Base-by-base conservation (phyloP, 179 eudicot genomes). In the Corrigiola litoralis region DNA sequence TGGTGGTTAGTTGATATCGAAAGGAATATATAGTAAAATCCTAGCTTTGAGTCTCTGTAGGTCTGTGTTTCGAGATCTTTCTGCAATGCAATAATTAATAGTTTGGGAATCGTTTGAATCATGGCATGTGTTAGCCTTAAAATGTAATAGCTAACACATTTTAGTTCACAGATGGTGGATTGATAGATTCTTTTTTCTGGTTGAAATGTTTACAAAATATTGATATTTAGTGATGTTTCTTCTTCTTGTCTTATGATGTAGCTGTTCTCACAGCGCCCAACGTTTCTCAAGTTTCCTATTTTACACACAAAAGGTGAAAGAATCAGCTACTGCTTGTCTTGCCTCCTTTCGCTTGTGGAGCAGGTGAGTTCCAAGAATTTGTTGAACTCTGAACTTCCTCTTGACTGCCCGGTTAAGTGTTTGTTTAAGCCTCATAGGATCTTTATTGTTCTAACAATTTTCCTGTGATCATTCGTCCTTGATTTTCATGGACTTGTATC, bases 271-370 rank as follows among this genome's bases (percentile, higher is more conserved):
- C 85, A 74, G 20, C 88, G 86, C 12, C 81, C 72, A 27, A 72
- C 92, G 17, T 74, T 87, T 27, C 74, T 95, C 47, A 91, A 95
- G 76, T 62, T 88, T 31, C 81, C 87, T 80, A 76, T 77, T 25
- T 12, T 84, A 51, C 78, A 80, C 55, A 40, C 75, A 21, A 91
- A 82, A 80, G 87, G 75, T 57, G 84, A 80, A 69, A 91, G 73
- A 75, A 71, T 76, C 64, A 85, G 77, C 73, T 95, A 95, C 77
- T 95, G 96, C 80, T 73, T 95, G 79, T 86, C 90, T 54, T 91
- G 97, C 76, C 85, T 95, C 18, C 68, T 88, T 62, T 81, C 99
- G 12, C 89, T 95, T 56, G 87, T 95, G 61, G 99, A 88, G 81
- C 99, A 95, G 92, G 99, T 87, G 75, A 67, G 34, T 25, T 61